Percentiles rank a stretch among this genome's conserved stretches.
phyloP scores from a whole-genome alignment of 2,329 filamentous ascomycete genomes.

The Pseudocercospora macadamiae region DNA sequence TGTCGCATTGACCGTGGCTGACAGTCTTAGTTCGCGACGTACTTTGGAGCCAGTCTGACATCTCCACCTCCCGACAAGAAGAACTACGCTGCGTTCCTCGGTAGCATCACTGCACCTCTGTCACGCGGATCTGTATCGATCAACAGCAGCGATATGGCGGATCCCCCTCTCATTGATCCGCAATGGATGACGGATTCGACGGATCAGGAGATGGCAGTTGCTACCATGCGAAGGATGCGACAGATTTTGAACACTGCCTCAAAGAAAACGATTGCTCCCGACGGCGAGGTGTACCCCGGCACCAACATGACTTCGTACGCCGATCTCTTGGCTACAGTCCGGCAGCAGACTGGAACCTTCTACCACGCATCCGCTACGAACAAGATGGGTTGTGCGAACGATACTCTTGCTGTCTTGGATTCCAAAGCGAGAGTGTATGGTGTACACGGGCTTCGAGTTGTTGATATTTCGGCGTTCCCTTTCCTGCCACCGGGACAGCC shows the following conservation, averaged over 20 bases:
- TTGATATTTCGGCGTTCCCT: conserved; percentile 10
- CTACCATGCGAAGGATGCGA: conserved; percentile 35
- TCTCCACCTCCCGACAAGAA: too few relatives aligned
- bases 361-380: conserved; percentile 53
- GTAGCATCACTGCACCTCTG: conserved; percentile 39
- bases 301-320: conserved; percentile 9
- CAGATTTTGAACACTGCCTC: conserved; percentile 29
- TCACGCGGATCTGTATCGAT: conserved; percentile 43
- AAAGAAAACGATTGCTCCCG: conserved; percentile 26
- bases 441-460: conserved; percentile 18
- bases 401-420: conserved; percentile 57
- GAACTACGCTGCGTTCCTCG: conserved; percentile 52
- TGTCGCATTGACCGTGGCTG: too few relatives aligned
- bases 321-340: conserved; percentile 12
- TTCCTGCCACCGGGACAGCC: conserved; percentile 17
- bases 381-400: conserved; percentile 55
- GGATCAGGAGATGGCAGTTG: conserved; percentile 33
- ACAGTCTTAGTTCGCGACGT: too few relatives aligned
- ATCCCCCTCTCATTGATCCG: conserved; percentile 40
- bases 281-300: conserved; percentile 20
- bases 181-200: conserved; percentile 37
- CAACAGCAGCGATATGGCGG: conserved; percentile 28
- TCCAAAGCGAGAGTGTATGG: conserved; percentile 26
- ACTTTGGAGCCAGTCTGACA: too few relatives aligned
- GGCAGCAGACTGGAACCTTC: conserved; percentile 1